A percentile compares a stretch with the other conserved stretches of the same genome.
phyloP scores from a whole-genome alignment of 768 basidiomycete genomes.

The Leccinum variicolor region DNA sequence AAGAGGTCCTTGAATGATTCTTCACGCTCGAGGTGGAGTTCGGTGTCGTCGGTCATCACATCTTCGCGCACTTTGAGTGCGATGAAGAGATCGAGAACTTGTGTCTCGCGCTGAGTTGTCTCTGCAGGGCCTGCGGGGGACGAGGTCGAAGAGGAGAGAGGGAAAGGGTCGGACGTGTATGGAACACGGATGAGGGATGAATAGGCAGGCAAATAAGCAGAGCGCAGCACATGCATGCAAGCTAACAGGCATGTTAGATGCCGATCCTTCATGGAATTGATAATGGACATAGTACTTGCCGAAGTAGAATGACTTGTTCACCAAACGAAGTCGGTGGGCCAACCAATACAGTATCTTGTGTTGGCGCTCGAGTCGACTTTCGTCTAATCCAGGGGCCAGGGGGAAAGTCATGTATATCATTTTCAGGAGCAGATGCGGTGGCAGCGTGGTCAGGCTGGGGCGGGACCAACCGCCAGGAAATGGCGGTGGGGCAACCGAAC shows the following conservation, averaged over 20 bases:
- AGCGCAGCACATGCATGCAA: conserved; percentile 79
- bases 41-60: conserved; percentile 66
- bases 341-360: conserved; percentile 74
- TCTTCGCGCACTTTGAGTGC: conserved; percentile 79
- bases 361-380: conserved; percentile 46
- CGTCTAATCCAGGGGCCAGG: conserved; percentile 37
- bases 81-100: conserved; percentile 74
- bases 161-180: conserved; percentile 81
- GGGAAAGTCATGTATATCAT: conserved; percentile 69
- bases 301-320: conserved; percentile 65
- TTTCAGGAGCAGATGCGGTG: conserved; percentile 64
- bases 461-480: conserved; percentile 25
- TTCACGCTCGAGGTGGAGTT: conserved; percentile 71
- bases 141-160: conserved; percentile 36
- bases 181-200: conserved; percentile 58
- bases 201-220: conserved; percentile 70
- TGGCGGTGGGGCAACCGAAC: conserved; percentile 31
- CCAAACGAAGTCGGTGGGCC: conserved; percentile 55
- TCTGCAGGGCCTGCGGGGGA: conserved; percentile 31
- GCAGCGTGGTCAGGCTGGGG: conserved; percentile 37
- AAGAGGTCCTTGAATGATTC: conserved; percentile 80
- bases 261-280: background rate
- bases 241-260: conserved; percentile 36
- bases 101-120: conserved; percentile 67
- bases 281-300: conserved; percentile 34